Conservation (phyloP, 2,329 filamentous ascomycete species). For the Blumeriella jaapii region DNA sequence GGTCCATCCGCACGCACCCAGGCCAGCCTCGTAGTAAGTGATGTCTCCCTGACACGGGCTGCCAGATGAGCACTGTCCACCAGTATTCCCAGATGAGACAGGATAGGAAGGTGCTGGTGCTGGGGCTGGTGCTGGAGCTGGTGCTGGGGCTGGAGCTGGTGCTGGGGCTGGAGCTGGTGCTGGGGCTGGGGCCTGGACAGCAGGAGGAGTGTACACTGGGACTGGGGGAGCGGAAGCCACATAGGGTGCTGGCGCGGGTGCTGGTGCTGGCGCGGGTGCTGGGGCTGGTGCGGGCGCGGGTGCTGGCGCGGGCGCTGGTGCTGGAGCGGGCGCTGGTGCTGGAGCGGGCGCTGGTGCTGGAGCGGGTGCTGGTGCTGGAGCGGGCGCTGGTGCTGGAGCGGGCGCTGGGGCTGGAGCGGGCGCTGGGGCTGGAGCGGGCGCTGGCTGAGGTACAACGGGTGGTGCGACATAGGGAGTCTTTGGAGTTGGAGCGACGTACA, state of each 20-base stretch:
- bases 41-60: slow-evolving; percentile 46
- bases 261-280: slow-evolving; percentile 14
- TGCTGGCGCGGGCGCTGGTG: slow-evolving; percentile 5
- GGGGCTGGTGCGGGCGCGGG: slow-evolving; percentile 11
- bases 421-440: neutral
- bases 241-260: slow-evolving; percentile 18
- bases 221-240: slow-evolving; percentile 18
- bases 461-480: slow-evolving; percentile 10
- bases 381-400: slow-evolving; percentile 5
- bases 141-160: slow-evolving; percentile 8
- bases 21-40: slow-evolving; percentile 62
- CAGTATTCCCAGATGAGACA: too few species aligned
- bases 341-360: slow-evolving; percentile 10
- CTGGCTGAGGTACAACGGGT: neutral
- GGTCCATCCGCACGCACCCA: slow-evolving; percentile 56
- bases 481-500: slow-evolving; percentile 16
- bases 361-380: slow-evolving; percentile 10
- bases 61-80: slow-evolving; percentile 26
- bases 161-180: slow-evolving; percentile 9
- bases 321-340: slow-evolving; percentile 1
- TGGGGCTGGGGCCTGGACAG: slow-evolving; percentile 7
- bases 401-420: slow-evolving; percentile 3
- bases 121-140: slow-evolving; percentile 10
- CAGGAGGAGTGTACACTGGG: slow-evolving; percentile 5
- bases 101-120: slow-evolving; percentile 17